Base-by-base conservation (phyloP, 306 rosid genomes). In the Acacia acuminata region DNA sequence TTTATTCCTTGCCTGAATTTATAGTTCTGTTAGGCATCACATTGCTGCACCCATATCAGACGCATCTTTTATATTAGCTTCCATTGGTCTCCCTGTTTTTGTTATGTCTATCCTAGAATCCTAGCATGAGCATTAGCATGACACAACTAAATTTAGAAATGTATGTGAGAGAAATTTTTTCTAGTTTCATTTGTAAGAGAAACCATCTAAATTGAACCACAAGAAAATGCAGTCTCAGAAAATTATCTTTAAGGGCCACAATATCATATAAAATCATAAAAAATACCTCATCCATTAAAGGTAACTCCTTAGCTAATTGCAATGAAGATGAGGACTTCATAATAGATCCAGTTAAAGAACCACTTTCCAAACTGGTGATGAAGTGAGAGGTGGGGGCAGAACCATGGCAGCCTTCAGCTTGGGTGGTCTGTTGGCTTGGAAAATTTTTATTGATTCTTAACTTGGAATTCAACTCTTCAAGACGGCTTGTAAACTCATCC, bases 401-500 rank as follows among this genome's bases (percentile, higher is more conserved):
- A 78, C 90, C 93, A 73, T 84, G 90, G 86, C 92, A 89, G n/a
- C 84, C 77, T 67, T 91, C 96, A 13, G 88, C 83, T 78, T 86
- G 96, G 55, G 84, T 10, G 83, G 84, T 87, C 75, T 91, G 91
- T 84, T 90, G 93, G 84, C 93, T 88, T 34, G 95, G 74, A 65
- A 82, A 86, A 65, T 68, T 81, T 84, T 80, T 78, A 81, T 85
- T 88, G 79, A 76, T 72, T n/a, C 75, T 80, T 51, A 91, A 84
- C 87, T 84, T 87, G 67, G 92, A 90, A 77, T 90, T 91, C 73
- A 91, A 80, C 90, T 91, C 96, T 76, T 91, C 96, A 15, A 91
- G 74, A 71, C 85, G 86, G 81, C 63, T 82, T 24, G 93, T 88
- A 77, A 91, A 91, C 85, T 88, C 96, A 84, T 90, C 92, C 90